These are phyloP conservation scores for Xanthoceras sorbifolium DNA, from an alignment of 345 rosid genomes.

Conservation along the genomic window DNA sequence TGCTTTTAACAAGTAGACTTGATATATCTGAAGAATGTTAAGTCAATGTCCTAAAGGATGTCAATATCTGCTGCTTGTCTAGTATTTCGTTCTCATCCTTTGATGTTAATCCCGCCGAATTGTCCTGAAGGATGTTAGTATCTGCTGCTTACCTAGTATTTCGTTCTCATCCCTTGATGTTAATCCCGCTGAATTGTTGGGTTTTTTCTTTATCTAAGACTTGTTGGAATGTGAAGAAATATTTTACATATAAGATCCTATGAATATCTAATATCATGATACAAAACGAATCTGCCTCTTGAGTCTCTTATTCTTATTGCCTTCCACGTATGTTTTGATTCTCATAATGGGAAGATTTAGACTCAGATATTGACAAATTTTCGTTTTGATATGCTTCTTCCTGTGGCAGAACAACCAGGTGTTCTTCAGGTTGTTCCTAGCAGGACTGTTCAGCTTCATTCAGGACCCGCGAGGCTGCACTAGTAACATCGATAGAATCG, in stretches of 20 bases:
- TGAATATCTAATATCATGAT: neutral
- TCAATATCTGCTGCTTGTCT: neutral
- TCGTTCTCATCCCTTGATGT: neutral
- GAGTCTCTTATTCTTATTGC: neutral
- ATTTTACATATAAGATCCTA: neutral
- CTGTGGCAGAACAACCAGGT: constrained; percentile 75
- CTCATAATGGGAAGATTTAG: neutral
- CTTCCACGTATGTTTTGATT: neutral
- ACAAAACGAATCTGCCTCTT: neutral
- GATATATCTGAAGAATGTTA: neutral
- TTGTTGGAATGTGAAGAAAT: too few relatives aligned
- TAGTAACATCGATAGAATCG: constrained; percentile 10
- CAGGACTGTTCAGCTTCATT: constrained; percentile 64
- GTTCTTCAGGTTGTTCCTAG: constrained; percentile 82
- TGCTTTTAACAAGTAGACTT: neutral
- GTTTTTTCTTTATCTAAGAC: too few relatives aligned
- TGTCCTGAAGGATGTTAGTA: neutral
- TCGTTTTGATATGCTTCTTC: neutral
- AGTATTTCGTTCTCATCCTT: neutral
- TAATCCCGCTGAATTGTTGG: neutral
- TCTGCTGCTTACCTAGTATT: neutral
- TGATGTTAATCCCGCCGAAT: neutral
- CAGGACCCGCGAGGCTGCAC: constrained; percentile 43
- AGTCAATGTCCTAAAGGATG: too few relatives aligned
- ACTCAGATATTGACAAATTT: neutral